Evolutionary conservation across 169 alveolate genomes (phyloP), one percentile per base, ranked within the genome.

Genomic region (Plasmodium coatneyi): DNA sequence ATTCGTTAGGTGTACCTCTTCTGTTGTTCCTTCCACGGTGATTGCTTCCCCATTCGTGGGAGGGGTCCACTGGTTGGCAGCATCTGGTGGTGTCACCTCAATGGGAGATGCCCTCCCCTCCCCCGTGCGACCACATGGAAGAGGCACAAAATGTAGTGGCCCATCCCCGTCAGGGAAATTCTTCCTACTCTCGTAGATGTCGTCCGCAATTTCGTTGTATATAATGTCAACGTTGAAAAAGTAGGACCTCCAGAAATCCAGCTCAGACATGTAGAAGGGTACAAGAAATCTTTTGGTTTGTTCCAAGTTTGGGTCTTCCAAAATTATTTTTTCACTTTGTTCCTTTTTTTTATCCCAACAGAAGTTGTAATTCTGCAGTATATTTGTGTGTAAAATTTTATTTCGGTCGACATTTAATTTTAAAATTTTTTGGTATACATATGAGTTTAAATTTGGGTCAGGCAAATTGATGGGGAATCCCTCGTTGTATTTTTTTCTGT

Each of bases 201-300:
- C 74, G 34, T 91, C 95, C 1, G 95, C 95, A 46, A 91, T 43
- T 80, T 91, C 95, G 30, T 91, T 91, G 41, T 80, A 91, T 43
- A 91, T 91, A 66, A 91, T 81, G 56, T 91, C 95, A 7, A 91
- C 80, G 52, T 91, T 91, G 54, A 91, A 91, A 78, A 80, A 91
- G 39, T 91, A 91, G 16, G 92, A 80, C 54, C 74, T 91, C 95
- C 95, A 91, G 66, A 91, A 91, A 71, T 60, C 72, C 30, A 71
- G 25, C 41, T 91, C 95, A 30, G 78, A 46, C 95, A 91, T 91
- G 46, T 91, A 81, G 4, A 14, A 22, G 10, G 95, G 95, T 7
- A 91, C 95, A 5, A 91, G 34, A 91, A 2, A n/a, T 80, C 22
- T 80, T 81, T 91, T 91, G 7, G 92, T 91, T 5, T 2, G 32